These are phyloP conservation scores for Flaveria trinervia DNA, from an alignment of 129 eudicot genomes.

Conservation along the genomic window DNA sequence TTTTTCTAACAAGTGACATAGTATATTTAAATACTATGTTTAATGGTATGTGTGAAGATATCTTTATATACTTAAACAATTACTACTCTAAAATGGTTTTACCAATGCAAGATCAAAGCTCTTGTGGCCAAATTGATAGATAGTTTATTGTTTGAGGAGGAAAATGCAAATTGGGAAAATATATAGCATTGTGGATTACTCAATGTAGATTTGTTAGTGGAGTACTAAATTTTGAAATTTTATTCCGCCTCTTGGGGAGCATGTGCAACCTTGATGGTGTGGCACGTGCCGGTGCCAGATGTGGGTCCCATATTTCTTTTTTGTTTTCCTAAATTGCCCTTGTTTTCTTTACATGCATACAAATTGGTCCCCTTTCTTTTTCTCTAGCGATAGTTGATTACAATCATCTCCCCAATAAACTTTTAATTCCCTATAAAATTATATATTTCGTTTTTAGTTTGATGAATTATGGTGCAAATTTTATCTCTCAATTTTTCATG, in stretches of 20 bases:
- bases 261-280: conserved; percentile 47
- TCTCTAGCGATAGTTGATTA: not conserved
- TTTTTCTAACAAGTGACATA: not conserved
- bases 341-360: not conserved
- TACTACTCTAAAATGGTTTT: not conserved
- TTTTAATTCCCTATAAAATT: no score
- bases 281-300: conserved; percentile 60
- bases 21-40: no score
- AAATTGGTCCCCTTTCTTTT: not conserved
- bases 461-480: no score
- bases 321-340: conserved; percentile 6
- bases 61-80: no score
- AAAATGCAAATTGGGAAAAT: not conserved
- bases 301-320: conserved; percentile 25
- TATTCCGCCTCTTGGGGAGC: conserved; percentile 51
- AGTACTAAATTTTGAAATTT: conserved; percentile 36
- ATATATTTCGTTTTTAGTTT: no score
- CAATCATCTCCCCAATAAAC: no score
- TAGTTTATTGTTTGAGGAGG: not conserved
- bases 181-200: not conserved
- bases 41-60: no score
- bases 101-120: not conserved
- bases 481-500: no score
- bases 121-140: not conserved
- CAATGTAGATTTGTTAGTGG: not conserved